A percentile compares a stretch with the other conserved stretches of the same genome.
These are phyloP conservation scores for Penicillium sp. DNA, from an alignment of 2,329 filamentous ascomycete genomes.

Conservation along the genomic window DNA sequence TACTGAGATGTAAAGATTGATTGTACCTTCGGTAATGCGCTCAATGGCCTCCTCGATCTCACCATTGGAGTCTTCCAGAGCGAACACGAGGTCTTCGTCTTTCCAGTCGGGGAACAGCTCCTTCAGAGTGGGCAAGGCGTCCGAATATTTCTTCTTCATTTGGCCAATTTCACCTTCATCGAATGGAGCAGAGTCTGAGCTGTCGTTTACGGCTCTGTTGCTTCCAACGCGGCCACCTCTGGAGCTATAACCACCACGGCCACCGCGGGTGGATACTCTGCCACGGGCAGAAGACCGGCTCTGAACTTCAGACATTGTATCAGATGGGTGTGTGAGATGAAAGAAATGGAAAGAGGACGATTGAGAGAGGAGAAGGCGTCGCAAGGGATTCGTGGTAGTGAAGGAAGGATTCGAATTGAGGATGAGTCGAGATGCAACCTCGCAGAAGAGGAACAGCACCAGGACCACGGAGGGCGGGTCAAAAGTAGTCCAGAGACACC, in stretches of 20 bases:
- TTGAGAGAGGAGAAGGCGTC: conserved; percentile 23
- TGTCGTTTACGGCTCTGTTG: conserved; percentile 64
- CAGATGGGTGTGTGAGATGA: conserved; percentile 26
- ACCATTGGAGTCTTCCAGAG: conserved; percentile 67
- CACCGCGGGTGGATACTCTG: conserved; percentile 83
- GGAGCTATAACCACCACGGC: conserved; percentile 66
- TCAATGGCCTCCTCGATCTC: conserved; percentile 46
- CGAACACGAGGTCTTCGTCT: conserved; percentile 88
- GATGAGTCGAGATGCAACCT: conserved; percentile 32
- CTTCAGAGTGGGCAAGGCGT: conserved; percentile 73
- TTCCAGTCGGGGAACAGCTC: conserved; percentile 96
- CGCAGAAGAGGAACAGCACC: conserved; percentile 34
- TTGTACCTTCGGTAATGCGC: conserved; percentile 46
- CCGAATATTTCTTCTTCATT: conserved; percentile 82
- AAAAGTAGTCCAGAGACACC: conserved; percentile 18
- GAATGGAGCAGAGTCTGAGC: conserved; percentile 57
- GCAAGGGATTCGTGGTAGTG: conserved; percentile 22
- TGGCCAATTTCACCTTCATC: conserved; percentile 85
- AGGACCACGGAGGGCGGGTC: conserved; percentile 31
- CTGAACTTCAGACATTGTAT: conserved; percentile 89
- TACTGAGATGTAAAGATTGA: conserved; percentile 1
- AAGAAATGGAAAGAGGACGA: conserved; percentile 23
- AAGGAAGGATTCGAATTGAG: conserved; percentile 24
- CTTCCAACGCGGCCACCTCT: conserved; percentile 65
- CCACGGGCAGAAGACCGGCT: conserved; percentile 78